Percentiles rank a stretch among this genome's conserved stretches.
phyloP scores from a whole-genome alignment of 345 rosid species.

The Sapria himalayana region DNA sequence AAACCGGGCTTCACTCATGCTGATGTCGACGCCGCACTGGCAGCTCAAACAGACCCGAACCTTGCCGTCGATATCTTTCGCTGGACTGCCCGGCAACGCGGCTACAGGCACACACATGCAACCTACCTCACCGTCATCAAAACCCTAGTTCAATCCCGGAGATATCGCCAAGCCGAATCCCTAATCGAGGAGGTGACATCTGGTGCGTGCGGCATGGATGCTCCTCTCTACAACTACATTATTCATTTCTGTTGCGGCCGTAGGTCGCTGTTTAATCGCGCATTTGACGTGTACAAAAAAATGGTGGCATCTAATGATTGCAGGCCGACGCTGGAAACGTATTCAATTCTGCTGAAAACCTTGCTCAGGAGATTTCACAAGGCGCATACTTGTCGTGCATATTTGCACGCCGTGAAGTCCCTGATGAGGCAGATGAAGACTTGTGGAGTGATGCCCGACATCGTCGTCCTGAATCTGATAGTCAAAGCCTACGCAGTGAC shows the following conservation, averaged over 20 bases:
- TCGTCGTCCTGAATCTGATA: constrained; percentile 63
- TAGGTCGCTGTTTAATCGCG: constrained; percentile 45
- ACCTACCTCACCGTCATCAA: constrained; percentile 50
- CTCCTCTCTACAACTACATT: constrained; percentile 48
- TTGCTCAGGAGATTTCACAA: constrained; percentile 60
- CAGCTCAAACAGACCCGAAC: constrained; percentile 67
- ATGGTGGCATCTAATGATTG: constrained; percentile 44
- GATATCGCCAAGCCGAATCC: constrained; percentile 51
- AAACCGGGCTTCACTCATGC: constrained; percentile 58
- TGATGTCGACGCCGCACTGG: constrained; percentile 48
- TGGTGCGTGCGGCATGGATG: constrained; percentile 56
- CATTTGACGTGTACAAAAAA: constrained; percentile 66
- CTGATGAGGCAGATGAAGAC: constrained; percentile 75
- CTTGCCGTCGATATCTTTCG: constrained; percentile 83
- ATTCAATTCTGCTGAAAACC: constrained; percentile 31
- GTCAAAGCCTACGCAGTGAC: constrained; percentile 72
- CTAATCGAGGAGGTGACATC: constrained; percentile 60
- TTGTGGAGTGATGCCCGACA: constrained; percentile 58
- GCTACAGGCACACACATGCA: constrained; percentile 42
- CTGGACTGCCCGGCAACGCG: constrained; percentile 62
- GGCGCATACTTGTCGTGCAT: constrained; percentile 49
- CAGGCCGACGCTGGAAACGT: constrained; percentile 65
- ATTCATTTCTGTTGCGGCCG: constrained; percentile 69
- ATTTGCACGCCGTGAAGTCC: constrained; percentile 59
- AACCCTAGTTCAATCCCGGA: constrained; percentile 34